Evolutionary conservation across 2,329 filamentous ascomycete species (phyloP).

Genomic region (Sordariomycetes sp.): DNA sequence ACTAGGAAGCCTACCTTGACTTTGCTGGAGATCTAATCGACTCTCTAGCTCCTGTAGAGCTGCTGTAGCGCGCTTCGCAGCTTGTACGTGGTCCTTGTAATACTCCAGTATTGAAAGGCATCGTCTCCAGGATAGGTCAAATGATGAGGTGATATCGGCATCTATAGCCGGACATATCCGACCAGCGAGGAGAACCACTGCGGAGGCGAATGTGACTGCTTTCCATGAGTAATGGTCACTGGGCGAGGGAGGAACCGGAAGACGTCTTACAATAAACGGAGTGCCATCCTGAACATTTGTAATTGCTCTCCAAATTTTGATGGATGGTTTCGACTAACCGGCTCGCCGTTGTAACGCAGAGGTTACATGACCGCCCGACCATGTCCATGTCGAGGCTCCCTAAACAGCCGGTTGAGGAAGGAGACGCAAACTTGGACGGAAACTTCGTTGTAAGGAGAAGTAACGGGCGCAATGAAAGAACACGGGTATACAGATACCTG

Average conservation of each 20-base stretch:
- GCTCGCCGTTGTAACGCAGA: not conserved
- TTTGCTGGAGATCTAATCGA: not conserved
- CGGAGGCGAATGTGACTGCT: not conserved
- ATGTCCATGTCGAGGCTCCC: not conserved
- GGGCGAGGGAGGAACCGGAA: not conserved
- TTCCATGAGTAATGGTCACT: not conserved
- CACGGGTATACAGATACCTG: not conserved
- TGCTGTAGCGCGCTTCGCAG: not conserved
- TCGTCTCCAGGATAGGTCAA: not conserved
- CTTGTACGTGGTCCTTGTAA: not conserved
- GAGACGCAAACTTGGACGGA: not conserved
- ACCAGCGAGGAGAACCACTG: not conserved
- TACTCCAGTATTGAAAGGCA: not conserved
- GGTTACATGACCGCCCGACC: not conserved
- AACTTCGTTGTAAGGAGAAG: not conserved
- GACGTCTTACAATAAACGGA: not conserved
- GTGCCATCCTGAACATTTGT: constrained; percentile 1
- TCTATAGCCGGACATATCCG: not conserved
- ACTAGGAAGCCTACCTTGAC: not conserved
- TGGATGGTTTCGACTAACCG: not conserved
- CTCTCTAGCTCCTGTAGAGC: not conserved
- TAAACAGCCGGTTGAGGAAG: not conserved
- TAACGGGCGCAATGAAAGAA: not conserved
- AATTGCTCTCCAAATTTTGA: not conserved
- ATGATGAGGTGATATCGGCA: not conserved